A percentile compares a stretch with the other conserved stretches of the same genome.
phyloP scores from a whole-genome alignment of 257 asterid genomes.

The Gardenia jasminoides region DNA sequence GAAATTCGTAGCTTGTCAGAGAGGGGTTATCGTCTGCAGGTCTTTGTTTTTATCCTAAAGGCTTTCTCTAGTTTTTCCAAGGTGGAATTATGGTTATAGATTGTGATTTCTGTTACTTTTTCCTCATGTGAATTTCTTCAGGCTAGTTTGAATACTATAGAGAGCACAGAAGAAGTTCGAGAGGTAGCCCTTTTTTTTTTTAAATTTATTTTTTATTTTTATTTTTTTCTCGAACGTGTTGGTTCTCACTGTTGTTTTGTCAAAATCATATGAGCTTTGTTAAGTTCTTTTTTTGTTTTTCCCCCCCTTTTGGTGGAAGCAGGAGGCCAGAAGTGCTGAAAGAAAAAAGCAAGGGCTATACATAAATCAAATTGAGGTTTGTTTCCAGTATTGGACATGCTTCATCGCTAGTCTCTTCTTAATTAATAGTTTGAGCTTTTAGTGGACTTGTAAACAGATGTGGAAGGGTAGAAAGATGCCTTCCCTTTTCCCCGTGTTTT shows the following conservation, averaged over 20 bases:
- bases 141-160: slow-evolving; percentile 86
- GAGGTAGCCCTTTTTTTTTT: slow-evolving; percentile 41
- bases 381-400: background rate
- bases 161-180: slow-evolving; percentile 78
- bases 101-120: slow-evolving; percentile 7
- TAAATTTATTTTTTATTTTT: too few relatives aligned
- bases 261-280: background rate
- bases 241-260: slow-evolving; percentile 1
- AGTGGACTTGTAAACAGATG: background rate
- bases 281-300: background rate
- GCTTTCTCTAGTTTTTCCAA: background rate
- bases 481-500: background rate
- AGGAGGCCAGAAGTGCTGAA: slow-evolving; percentile 82
- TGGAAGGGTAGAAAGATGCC: background rate
- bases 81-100: background rate
- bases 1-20: slow-evolving; percentile 80
- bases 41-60: slow-evolving; percentile 8
- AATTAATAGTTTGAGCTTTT: slow-evolving; percentile 6
- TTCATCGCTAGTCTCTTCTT: background rate
- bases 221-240: slow-evolving; percentile 12
- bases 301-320: background rate
- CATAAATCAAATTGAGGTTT: slow-evolving; percentile 70
- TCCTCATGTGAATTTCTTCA: slow-evolving; percentile 27
- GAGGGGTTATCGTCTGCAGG: slow-evolving; percentile 90
- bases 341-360: slow-evolving; percentile 72